Evolutionary conservation across 306 rosid genomes (phyloP).

Genomic region (Lithocarpus polystachyus): DNA sequence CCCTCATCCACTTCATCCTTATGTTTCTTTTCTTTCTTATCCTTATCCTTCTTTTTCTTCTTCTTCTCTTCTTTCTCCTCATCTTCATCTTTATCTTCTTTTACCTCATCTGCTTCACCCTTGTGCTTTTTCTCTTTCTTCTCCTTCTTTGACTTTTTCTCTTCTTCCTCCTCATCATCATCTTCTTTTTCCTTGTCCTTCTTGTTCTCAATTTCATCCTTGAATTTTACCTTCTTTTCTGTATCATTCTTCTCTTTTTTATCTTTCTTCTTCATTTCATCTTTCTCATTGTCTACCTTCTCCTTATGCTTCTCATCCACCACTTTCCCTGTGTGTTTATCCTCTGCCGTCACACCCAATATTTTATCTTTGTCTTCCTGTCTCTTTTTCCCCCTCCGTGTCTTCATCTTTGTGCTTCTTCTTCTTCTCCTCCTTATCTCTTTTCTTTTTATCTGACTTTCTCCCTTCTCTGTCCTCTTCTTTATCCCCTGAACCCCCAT

Average conservation of each 20-base stretch:
- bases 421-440: background rate
- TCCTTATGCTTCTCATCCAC: background rate
- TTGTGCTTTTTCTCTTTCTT: background rate
- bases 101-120: background rate
- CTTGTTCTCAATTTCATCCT: too few relatives aligned
- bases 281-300: background rate
- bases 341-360: background rate
- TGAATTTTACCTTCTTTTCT: too few relatives aligned
- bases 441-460: background rate
- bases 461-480: background rate
- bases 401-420: background rate
- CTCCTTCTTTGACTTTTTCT: background rate
- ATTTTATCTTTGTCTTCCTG: background rate
- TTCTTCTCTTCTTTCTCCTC: conserved; percentile 6
- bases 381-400: background rate
- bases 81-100: background rate
- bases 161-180: too few relatives aligned
- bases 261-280: conserved; percentile 1
- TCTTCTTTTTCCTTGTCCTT: too few relatives aligned
- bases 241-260: background rate
- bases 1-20: background rate
- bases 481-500: conserved; percentile 4
- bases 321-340: background rate
- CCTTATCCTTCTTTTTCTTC: background rate
- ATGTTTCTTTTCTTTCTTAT: conserved; percentile 6